Base-by-base conservation (phyloP, 305 asterid species). In the Fraxinus ornus region DNA sequence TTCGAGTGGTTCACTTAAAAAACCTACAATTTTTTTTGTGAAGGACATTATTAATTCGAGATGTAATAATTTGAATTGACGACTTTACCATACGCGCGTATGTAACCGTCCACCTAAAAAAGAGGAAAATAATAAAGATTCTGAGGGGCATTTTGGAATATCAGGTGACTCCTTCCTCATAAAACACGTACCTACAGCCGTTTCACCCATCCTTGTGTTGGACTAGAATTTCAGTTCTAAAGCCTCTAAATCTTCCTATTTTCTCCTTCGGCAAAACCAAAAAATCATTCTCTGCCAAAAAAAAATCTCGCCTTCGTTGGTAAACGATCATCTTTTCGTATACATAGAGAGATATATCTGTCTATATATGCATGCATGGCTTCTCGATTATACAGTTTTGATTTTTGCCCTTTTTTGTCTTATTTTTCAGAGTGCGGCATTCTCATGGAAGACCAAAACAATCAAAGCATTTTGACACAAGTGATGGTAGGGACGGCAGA, bases 281-380 rank as follows among this genome's bases (percentile, higher is more conserved):
- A 71, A 71, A 71, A 71, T 71, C 44, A 8, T 71, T n/a, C 13
- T 71, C 76, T 32, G 47, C 44, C 30, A 66, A 28, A 36, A 32
- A 70, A 13, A 26, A 26, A 64, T 64, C 72, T 66, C 13, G 3
- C 44, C 41, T 15, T 71, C 26, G 3, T 2, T 36, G 76, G 76
- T 33, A 30, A 71, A 15, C 47, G 4, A 28, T 70, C 41, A 15
- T 70, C 41, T 47, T 19, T 49, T 47, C 62, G 78, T 77, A 68
- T 7, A 32, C 21, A 17, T 44, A 71, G 41, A 78, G 75, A 36
- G 26, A 62, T 7, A 37, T 84, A 22, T 74, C 15, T 13, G 19
- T 57, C 12, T 15, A 0, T 26, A n/a, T 68, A 10, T 79, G 83
- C 86, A 83, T 75, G 89, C 83, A 81, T 80, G 82, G 5, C 55